Evolutionary conservation across 2,329 filamentous ascomycete genomes (phyloP).

Genomic region (Colletotrichum falcatum): DNA sequence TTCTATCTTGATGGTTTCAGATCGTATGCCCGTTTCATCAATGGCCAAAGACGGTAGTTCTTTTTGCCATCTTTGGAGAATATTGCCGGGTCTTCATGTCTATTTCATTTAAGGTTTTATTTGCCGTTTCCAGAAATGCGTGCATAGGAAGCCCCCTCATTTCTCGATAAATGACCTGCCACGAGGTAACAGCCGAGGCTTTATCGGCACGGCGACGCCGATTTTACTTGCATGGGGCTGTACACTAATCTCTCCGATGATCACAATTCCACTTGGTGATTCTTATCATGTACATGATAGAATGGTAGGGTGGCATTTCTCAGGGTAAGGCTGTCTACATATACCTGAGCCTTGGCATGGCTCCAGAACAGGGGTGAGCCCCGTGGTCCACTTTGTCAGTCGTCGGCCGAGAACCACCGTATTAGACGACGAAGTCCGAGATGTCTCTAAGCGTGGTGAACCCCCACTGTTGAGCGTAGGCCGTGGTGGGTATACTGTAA

Average conservation of each 20-base stretch:
- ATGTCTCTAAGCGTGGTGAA: too few relatives aligned
- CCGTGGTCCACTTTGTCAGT: conserved; percentile 38
- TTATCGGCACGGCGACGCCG: neutral
- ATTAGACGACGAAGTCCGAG: neutral
- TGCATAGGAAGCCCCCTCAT: neutral
- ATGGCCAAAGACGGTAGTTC: neutral
- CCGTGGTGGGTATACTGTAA: too few relatives aligned
- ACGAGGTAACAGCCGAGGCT: neutral
- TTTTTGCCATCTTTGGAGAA: neutral
- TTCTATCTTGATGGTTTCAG: neutral
- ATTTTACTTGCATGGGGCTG: neutral
- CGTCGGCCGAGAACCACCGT: neutral
- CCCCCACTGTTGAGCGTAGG: neutral
- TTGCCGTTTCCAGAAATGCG: neutral
- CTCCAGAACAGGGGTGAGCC: neutral
- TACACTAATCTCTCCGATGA: neutral
- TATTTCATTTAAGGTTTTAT: neutral
- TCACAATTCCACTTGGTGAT: neutral
- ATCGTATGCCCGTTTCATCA: neutral
- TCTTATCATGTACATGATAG: neutral
- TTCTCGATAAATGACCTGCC: neutral
- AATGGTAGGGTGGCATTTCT: neutral
- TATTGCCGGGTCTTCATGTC: neutral
- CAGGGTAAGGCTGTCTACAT: neutral
- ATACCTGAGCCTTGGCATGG: neutral